Base-by-base conservation (phyloP, 768 basidiomycete genomes). In the Macrolepiota dolichaula region DNA sequence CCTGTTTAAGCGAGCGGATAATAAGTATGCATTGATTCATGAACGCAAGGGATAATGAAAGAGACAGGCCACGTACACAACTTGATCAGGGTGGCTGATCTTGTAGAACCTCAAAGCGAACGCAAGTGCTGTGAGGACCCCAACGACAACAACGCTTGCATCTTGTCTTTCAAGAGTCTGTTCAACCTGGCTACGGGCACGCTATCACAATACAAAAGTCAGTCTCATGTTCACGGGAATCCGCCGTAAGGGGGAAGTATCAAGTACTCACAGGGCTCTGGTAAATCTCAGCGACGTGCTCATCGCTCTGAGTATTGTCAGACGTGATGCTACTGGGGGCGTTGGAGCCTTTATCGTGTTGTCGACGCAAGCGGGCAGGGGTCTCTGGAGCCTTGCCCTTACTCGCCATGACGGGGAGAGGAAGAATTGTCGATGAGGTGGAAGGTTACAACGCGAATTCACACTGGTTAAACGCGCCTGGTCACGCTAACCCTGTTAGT, bases 31-130 rank as follows among this genome's bases (percentile, higher is more conserved):
- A 4, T 17, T 12, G 9, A 27, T 37, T 47, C 64, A 51, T 40
- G 17, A 37, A 61, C 37, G 52, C 46, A n/a, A n/a, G n/a, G 35
- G 29, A 53, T 42, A 54, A 25, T 17, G 38, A 53, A 47, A 51
- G 22, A 53, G 55, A 32, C 51, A 57, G 35, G 42, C 47, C 35
- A 81, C 92, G 71, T 75, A 94, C 92, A 96, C 94, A 63, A 96
- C 94, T 77, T 94, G 91, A 79, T 95, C 92, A 47, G 94, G 95
- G 71, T 92, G 88, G 70, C 89, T 92, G 71, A 96, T 93, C 79
- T 96, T 93, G 81, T 92, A 96, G 77, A 96, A 95, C 36, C 95
- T 87, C 63, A 94, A 70, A 19, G 86, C 86, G 71, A 95, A 92
- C 22, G 94, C 91, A 53, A 93, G 72, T 2, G 84, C 78, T 19